A percentile compares a stretch with the other conserved stretches of the same genome.
Evolutionary conservation across 768 basidiomycete genomes (phyloP).

Genomic region (Coprinopsis strossmayeri): DNA sequence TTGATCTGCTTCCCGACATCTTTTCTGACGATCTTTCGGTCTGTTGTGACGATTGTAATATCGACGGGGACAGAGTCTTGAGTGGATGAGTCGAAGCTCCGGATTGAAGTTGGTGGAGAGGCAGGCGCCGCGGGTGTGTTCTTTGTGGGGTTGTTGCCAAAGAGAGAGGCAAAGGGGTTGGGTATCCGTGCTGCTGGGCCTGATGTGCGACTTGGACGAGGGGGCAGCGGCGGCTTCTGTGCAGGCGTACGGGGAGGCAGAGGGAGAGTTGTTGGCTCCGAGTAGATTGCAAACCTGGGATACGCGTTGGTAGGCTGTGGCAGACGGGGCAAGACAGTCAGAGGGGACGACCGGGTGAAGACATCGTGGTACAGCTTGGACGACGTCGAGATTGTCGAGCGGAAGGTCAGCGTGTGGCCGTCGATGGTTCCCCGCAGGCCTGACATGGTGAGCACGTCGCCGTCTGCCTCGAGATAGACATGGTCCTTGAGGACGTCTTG

Average conservation of each 20-base stretch:
- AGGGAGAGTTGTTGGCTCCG: slow-evolving; percentile 36
- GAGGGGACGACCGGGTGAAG: slow-evolving; percentile 23
- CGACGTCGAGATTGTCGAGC: slow-evolving; percentile 35
- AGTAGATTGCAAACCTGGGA: slow-evolving; percentile 40
- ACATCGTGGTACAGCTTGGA: slow-evolving; percentile 36
- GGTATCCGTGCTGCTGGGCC: slow-evolving; percentile 41
- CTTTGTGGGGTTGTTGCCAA: slow-evolving; percentile 34
- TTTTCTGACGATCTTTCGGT: slow-evolving; percentile 42
- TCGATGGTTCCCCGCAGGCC: slow-evolving; percentile 71
- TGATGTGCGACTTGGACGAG: slow-evolving; percentile 26
- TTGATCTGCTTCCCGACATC: slow-evolving; percentile 51
- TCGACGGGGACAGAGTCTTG: slow-evolving; percentile 36
- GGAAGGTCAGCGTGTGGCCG: slow-evolving; percentile 46
- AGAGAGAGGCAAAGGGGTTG: slow-evolving; percentile 80
- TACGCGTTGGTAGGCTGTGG: slow-evolving; percentile 37
- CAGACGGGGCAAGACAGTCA: slow-evolving; percentile 47
- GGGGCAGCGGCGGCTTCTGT: slow-evolving; percentile 33
- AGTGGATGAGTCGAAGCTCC: slow-evolving; percentile 24
- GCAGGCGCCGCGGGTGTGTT: slow-evolving; percentile 17
- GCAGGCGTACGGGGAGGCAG: slow-evolving; percentile 41
- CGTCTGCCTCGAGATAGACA: slow-evolving; percentile 56
- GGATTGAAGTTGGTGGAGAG: slow-evolving; percentile 26
- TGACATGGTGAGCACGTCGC: slow-evolving; percentile 68
- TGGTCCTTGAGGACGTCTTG: slow-evolving; percentile 82
- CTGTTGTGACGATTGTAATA: slow-evolving; percentile 55